phyloP scores from a whole-genome alignment of 2,329 filamentous ascomycete species.

The Fusarium nygamai region DNA sequence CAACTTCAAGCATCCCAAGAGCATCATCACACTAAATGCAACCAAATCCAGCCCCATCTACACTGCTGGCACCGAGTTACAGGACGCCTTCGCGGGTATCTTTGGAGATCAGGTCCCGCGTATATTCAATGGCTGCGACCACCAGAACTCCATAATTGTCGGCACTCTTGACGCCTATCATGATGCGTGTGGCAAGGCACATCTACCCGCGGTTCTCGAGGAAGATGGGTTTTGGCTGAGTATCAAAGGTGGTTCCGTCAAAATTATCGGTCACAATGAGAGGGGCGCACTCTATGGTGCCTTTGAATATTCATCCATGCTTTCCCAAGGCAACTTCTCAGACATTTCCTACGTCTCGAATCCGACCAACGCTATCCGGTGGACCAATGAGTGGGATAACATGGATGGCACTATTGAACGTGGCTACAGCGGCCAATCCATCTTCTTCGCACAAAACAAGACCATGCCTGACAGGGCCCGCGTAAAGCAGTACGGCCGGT shows the following conservation, averaged over 20 bases:
- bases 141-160: background rate
- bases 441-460: background rate
- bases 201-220: background rate
- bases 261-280: background rate
- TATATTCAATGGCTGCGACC: background rate
- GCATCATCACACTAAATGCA: background rate
- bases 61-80: background rate
- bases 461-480: background rate
- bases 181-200: accelerated
- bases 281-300: background rate
- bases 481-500: background rate
- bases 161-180: background rate
- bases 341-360: background rate
- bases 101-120: background rate
- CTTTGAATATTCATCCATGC: background rate
- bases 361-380: background rate
- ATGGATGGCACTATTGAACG: background rate
- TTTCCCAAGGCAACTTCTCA: background rate
- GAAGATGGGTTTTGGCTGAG: background rate
- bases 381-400: no score
- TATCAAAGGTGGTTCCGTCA: background rate
- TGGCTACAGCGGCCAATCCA: background rate
- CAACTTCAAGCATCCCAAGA: background rate
- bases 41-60: background rate
- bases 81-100: background rate